Evolutionary conservation across 495 filamentous ascomycete species (phyloP).

Genomic region (Tuber aestivum): DNA sequence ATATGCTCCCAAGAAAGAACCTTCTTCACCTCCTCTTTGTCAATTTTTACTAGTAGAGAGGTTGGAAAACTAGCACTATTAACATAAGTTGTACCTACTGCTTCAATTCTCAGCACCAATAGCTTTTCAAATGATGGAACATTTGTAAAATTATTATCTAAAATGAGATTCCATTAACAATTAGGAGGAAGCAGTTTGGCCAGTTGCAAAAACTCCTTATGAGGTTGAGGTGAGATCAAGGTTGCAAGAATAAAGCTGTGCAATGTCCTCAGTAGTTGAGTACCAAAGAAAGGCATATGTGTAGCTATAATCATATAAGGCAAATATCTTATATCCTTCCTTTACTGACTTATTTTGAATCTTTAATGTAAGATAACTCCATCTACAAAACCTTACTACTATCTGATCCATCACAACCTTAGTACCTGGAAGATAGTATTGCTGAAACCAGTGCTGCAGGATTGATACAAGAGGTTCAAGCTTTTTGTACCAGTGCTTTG

Average conservation of each 20-base stretch:
- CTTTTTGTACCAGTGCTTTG: slow-evolving; percentile 6
- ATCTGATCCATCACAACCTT: no score
- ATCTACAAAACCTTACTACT: no score
- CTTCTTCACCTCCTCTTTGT: not conserved
- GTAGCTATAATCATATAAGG: no score
- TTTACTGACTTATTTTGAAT: slow-evolving; percentile 12
- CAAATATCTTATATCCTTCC: no score
- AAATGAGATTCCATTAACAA: not conserved
- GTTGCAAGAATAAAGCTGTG: no score
- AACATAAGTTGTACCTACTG: not conserved
- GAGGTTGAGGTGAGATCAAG: not conserved
- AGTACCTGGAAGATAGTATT: no score
- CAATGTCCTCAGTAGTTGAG: no score
- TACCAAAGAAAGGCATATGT: no score
- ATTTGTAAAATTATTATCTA: slow-evolving; percentile 17
- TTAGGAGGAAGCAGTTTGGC: not conserved
- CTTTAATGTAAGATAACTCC: slow-evolving; percentile 20
- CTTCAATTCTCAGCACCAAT: not conserved
- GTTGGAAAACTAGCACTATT: not conserved
- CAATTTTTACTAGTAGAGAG: slow-evolving; percentile 6
- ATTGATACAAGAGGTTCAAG: not conserved
- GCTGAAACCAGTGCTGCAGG: no score
- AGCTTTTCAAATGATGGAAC: not conserved
- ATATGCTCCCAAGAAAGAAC: no score
- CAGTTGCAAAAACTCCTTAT: not conserved